Conservation (phyloP, 306 rosid species). For the Sicyos baderoa region DNA sequence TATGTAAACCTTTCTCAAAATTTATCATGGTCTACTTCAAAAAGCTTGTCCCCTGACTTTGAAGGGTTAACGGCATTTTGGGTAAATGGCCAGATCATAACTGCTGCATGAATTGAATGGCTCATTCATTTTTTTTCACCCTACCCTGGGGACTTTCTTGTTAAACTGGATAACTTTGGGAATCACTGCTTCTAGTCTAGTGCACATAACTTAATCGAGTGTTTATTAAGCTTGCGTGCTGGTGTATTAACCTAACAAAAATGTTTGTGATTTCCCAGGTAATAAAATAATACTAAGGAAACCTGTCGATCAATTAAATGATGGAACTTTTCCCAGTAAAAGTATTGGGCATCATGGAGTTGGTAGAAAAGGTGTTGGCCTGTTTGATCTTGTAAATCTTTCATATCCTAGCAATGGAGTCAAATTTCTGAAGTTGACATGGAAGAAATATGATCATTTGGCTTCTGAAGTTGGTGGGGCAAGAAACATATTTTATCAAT, state of each 20-base stretch:
- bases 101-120: neutral
- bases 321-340: constrained; percentile 27
- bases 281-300: constrained; percentile 27
- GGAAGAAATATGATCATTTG: constrained; percentile 68
- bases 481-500: constrained; percentile 52
- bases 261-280: constrained; percentile 30
- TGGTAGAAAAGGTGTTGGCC: constrained; percentile 27
- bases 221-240: constrained; percentile 11
- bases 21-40: too few species aligned
- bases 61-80: neutral
- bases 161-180: constrained; percentile 8
- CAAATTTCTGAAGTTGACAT: constrained; percentile 63
- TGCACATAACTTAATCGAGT: constrained; percentile 22
- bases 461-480: constrained; percentile 83
- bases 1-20: too few species aligned
- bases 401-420: constrained; percentile 36
- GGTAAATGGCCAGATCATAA: neutral
- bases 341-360: constrained; percentile 22
- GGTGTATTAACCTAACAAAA: too few species aligned
- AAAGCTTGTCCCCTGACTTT: too few species aligned
- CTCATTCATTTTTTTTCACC: neutral
- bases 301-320: constrained; percentile 26
- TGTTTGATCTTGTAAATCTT: constrained; percentile 29
- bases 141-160: neutral
- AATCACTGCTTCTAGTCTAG: neutral